Percentiles rank a stretch among this genome's conserved stretches.
These are phyloP conservation scores for Myrica gale DNA, from an alignment of 306 rosid genomes.

Conservation along the genomic window DNA sequence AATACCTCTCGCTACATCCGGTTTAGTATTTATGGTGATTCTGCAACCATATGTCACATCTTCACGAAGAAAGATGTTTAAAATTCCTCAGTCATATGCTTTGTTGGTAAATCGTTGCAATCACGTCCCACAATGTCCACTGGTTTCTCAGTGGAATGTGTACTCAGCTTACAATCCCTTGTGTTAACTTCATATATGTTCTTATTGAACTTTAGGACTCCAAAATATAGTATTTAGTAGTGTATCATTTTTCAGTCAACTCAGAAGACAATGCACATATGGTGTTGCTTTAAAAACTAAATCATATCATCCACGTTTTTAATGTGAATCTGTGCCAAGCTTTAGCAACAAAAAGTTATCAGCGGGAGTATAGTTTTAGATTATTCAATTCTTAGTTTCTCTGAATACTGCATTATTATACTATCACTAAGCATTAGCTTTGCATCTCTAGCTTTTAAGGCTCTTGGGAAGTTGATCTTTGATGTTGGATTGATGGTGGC, in stretches of 20 bases:
- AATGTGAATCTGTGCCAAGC: background rate
- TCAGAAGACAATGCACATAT: background rate
- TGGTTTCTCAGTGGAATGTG: background rate
- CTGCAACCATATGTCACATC: background rate
- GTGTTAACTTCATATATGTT: background rate
- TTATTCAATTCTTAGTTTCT: background rate
- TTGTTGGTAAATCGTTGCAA: background rate
- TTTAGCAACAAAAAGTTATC: slow-evolving; percentile 8
- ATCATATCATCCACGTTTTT: background rate
- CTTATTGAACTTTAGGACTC: background rate
- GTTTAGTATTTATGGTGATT: background rate
- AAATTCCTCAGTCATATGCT: background rate
- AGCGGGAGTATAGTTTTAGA: background rate
- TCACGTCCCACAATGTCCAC: background rate
- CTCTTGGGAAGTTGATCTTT: slow-evolving; percentile 84
- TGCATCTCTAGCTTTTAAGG: slow-evolving; percentile 71
- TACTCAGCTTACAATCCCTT: background rate
- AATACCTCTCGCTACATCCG: background rate
- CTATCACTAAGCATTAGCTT: slow-evolving; percentile 17
- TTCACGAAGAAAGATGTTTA: background rate
- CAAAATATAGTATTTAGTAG: slow-evolving; percentile 10
- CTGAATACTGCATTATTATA: slow-evolving; percentile 22
- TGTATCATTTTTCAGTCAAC: background rate
- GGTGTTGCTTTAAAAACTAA: background rate
- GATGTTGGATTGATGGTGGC: slow-evolving; percentile 96